Evolutionary conservation across 805 yeast species (phyloP).

Genomic region (Candida tammaniensis): DNA sequence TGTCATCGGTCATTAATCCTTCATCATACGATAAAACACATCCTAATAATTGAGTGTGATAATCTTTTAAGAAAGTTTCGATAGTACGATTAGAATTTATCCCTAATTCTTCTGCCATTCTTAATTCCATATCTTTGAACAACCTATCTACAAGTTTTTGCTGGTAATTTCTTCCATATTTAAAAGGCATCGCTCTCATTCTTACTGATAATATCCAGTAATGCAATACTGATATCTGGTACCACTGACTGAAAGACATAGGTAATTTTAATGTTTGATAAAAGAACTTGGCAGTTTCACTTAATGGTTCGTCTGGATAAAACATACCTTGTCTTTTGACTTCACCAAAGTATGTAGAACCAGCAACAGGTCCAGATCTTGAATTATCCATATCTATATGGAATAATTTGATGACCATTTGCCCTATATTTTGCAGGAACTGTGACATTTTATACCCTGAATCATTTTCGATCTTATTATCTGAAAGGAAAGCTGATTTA

Average conservation of each 20-base stretch:
- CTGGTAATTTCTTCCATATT: slow-evolving; percentile 85
- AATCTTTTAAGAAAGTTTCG: slow-evolving; percentile 84
- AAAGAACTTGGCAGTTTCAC: slow-evolving; percentile 76
- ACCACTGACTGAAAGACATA: slow-evolving; percentile 91
- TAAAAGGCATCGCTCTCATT: slow-evolving; percentile 94
- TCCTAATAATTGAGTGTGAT: slow-evolving; percentile 87
- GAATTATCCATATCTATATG: slow-evolving; percentile 87
- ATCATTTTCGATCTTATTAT: slow-evolving; percentile 34
- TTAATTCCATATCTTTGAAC: slow-evolving; percentile 84
- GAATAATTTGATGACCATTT: slow-evolving; percentile 57
- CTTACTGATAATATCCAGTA: slow-evolving; percentile 92
- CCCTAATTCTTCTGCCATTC: slow-evolving; percentile 82
- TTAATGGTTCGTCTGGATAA: slow-evolving; percentile 68
- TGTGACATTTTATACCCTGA: slow-evolving; percentile 34
- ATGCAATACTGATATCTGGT: slow-evolving; percentile 85
- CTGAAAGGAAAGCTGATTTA: slow-evolving; percentile 40
- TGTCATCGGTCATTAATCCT: slow-evolving; percentile 77
- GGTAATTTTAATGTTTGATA: slow-evolving; percentile 83
- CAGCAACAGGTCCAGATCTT: slow-evolving; percentile 93
- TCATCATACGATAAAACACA: slow-evolving; percentile 89
- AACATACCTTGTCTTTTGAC: slow-evolving; percentile 84
- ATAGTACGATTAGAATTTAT: slow-evolving; percentile 78
- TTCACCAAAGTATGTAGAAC: slow-evolving; percentile 79
- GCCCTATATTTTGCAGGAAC: slow-evolving; percentile 53
- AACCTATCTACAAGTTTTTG: slow-evolving; percentile 87